Evolutionary conservation across 495 filamentous ascomycete species (phyloP).

Genomic region (Sordaria brevicollis): DNA sequence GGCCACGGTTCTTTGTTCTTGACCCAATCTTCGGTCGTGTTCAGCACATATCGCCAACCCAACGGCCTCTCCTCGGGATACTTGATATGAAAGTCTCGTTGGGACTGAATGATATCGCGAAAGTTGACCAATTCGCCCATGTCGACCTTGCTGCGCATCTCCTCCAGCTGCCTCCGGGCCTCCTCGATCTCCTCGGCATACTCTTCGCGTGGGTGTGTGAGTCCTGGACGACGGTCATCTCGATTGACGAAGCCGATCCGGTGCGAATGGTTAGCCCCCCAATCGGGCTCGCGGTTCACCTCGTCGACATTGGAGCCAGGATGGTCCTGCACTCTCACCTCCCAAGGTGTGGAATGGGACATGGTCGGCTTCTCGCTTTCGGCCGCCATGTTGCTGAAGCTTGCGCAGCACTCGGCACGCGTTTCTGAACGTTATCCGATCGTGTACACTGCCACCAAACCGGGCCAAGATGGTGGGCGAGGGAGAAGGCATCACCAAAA

Average conservation of each 20-base stretch:
- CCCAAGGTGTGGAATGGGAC: background rate
- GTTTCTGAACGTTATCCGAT: background rate
- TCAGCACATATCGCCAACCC: constrained; percentile 10
- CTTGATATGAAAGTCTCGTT: constrained; percentile 1
- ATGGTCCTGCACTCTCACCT: constrained; percentile 1
- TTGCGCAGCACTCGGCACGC: background rate
- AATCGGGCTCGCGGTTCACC: constrained; percentile 2
- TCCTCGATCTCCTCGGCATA: background rate
- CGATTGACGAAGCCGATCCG: constrained; percentile 6
- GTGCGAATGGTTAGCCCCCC: background rate
- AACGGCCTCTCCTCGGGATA: constrained; percentile 7
- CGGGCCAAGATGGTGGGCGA: background rate
- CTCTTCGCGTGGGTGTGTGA: background rate
- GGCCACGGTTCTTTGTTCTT: constrained; percentile 9
- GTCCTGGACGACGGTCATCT: constrained; percentile 1
- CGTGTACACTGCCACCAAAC: background rate
- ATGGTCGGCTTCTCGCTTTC: background rate
- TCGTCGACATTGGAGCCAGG: constrained; percentile 5
- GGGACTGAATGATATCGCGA: constrained; percentile 6
- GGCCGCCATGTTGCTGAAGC: background rate
- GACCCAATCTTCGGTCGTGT: constrained; percentile 10
- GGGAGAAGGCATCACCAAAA: background rate
- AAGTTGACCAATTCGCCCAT: constrained; percentile 7
- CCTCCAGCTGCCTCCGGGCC: background rate
- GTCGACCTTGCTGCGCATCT: background rate